Conservation (phyloP, 2,329 filamentous ascomycete species). For the Arthrinium puccinioides region DNA sequence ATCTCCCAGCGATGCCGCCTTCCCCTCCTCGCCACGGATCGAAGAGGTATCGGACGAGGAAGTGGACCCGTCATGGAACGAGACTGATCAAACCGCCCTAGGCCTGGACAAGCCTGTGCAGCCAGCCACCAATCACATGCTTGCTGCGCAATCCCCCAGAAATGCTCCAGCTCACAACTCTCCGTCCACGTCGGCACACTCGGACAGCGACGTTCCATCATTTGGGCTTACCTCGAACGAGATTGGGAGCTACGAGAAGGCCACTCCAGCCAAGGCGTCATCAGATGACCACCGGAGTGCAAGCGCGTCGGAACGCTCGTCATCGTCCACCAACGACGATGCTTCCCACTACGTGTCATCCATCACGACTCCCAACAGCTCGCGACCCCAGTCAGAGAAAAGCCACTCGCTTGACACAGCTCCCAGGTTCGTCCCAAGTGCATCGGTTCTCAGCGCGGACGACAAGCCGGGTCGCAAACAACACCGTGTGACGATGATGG, state of each 20-base stretch:
- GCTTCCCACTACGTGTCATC: conserved; percentile 28
- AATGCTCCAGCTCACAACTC: conserved; percentile 7
- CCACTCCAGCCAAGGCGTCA: conserved; percentile 13
- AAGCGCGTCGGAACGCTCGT: conserved; percentile 29
- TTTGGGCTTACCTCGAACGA: conserved; percentile 17
- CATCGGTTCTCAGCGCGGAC: conserved; percentile 6
- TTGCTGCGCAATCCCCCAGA: conserved; percentile 8
- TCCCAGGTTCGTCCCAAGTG: conserved; percentile 2
- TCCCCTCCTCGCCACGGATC: conserved; percentile 11
- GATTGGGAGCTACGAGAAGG: neutral
- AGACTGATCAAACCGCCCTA: too few species aligned
- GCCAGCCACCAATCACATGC: too few species aligned
- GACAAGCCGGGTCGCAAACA: conserved; percentile 6
- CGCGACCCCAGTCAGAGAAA: conserved; percentile 33
- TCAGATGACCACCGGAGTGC: conserved; percentile 18
- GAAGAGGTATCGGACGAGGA: conserved; percentile 14
- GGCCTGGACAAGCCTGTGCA: conserved; percentile 2
- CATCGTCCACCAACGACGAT: conserved; percentile 34
- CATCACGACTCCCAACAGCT: conserved; percentile 32
- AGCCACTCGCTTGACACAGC: conserved; percentile 15
- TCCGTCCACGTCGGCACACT: conserved; percentile 15
- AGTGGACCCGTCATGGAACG: conserved; percentile 7
- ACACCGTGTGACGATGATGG: conserved; percentile 2
- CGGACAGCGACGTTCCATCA: conserved; percentile 20
- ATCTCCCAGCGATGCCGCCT: conserved; percentile 12